Evolutionary conservation across 176 grass and related monocot species (phyloP).

Genomic region (Musa itinerans): DNA sequence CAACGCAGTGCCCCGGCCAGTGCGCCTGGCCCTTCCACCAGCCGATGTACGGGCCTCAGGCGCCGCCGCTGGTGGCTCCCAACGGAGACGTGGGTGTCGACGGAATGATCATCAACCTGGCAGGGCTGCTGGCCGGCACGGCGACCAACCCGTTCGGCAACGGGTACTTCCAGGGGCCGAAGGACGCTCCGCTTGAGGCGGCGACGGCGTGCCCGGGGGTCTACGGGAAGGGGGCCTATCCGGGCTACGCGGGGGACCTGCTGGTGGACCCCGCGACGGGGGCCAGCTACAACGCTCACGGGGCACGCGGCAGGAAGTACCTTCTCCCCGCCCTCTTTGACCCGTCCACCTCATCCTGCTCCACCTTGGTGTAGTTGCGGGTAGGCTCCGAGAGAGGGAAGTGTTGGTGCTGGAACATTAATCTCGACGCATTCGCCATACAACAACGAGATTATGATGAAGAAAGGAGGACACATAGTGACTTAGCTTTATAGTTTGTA

Average conservation of each 20-base stretch:
- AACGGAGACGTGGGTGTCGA: constrained; percentile 54
- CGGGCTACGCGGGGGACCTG: constrained; percentile 47
- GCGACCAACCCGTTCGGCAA: constrained; percentile 63
- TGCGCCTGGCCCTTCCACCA: constrained; percentile 52
- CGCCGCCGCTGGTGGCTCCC: constrained; percentile 31
- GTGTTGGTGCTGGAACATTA: not conserved
- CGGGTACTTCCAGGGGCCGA: constrained; percentile 63
- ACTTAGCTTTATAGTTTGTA: not conserved
- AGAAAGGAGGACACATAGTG: not conserved
- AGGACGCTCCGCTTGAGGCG: constrained; percentile 50
- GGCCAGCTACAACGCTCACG: constrained; percentile 60
- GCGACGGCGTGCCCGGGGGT: constrained; percentile 64
- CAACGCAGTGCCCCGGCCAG: constrained; percentile 37
- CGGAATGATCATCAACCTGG: constrained; percentile 60
- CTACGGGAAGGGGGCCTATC: constrained; percentile 57
- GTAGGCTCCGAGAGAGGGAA: not conserved
- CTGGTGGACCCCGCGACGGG: constrained; percentile 35
- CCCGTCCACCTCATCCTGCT: constrained; percentile 39
- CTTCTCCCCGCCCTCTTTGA: constrained; percentile 51
- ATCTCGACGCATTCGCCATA: not conserved
- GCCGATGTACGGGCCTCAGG: constrained; percentile 51
- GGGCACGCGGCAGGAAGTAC: constrained; percentile 45
- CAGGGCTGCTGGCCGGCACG: constrained; percentile 45
- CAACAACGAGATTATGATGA: not conserved
- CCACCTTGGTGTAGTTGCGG: constrained; percentile 35